Evolutionary conservation across 108 stramenopile species (phyloP).

Genomic region (Asterionellopsis glacialis): DNA sequence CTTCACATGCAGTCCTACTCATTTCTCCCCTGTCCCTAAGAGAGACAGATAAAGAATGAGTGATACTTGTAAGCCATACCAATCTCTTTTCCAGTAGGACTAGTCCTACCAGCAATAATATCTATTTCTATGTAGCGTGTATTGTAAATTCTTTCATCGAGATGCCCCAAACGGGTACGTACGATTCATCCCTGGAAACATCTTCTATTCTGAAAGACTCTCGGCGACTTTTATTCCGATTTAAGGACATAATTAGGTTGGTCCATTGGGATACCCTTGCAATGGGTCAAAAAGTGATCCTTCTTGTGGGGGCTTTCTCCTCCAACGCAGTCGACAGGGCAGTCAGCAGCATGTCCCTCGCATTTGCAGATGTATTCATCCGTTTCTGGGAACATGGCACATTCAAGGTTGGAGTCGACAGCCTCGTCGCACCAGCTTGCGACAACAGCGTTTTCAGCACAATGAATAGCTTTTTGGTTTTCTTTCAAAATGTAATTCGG

Average conservation of each 20-base stretch:
- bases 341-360: conserved; percentile 10
- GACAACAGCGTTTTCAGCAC: conserved; percentile 27
- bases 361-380: conserved; percentile 30
- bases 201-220: too few relatives aligned
- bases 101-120: too few relatives aligned
- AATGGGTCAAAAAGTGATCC: conserved; percentile 13
- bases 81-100: too few relatives aligned
- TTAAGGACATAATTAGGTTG: conserved; percentile 26
- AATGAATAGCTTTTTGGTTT: conserved; percentile 9
- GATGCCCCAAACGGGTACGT: too few relatives aligned
- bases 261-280: conserved; percentile 25
- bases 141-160: too few relatives aligned
- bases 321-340: conserved; percentile 25
- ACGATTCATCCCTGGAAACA: too few relatives aligned
- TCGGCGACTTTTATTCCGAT: neutral
- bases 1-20: too few relatives aligned
- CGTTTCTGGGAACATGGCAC: conserved; percentile 9
- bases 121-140: too few relatives aligned
- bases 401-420: conserved; percentile 5
- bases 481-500: conserved; percentile 28
- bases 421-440: conserved; percentile 27
- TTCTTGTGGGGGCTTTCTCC: conserved; percentile 9
- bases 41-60: too few relatives aligned
- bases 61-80: too few relatives aligned
- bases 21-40: too few relatives aligned